Evolutionary conservation across 1,284 basidiomycete species (phyloP), one percentile per base, ranked within the genome.

Genomic region (Porogramme epimiltina): DNA sequence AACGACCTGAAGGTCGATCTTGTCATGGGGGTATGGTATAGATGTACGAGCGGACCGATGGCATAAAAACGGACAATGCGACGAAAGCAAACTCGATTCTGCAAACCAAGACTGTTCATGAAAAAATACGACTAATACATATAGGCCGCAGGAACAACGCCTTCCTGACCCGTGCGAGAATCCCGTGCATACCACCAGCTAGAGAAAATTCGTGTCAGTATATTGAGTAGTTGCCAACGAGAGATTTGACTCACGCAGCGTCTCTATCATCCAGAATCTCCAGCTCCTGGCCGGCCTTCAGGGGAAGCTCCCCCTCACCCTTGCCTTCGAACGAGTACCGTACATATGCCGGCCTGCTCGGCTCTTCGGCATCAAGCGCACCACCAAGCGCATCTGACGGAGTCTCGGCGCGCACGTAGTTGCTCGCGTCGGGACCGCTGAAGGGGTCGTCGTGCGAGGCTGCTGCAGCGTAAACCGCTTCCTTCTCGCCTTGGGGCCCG

Each of bases 131-230:
- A 57, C 78, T 77, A 90, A 72, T 89, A 90, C 72, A 91, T 76
- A 77, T 94, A 95, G 54, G 92, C 86, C 45, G 91, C 89, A 5
- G 93, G 93, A 46, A 95, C 89, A 22, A 95, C 89, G 25, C 93
- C 93, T 72, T 95, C 91, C 46, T 77, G 79, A 16, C 91, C 89
- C 45, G 86, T 86, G 47, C 80, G 80, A 20, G 83, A 74, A 66
- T 95, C 90, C 41, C 91, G 81, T 49, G 89, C 91, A 65, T 91
- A 95, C 93, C 93, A 95, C 93, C 93, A 95, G 47, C 93, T 93
- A 56, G 51, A 39, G 58, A 45, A 60, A 62, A n/a, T 10, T 2
- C 47, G 22, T n/a, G 56, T 55, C 42, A 51, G 49, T 42, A 11
- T 23, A 20, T 18, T 20, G 4, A 41, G 40, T 37, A n/a, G 28